phyloP scores from a whole-genome alignment of 176 grass and related monocot genomes.

The Aegilops bicornis region DNA sequence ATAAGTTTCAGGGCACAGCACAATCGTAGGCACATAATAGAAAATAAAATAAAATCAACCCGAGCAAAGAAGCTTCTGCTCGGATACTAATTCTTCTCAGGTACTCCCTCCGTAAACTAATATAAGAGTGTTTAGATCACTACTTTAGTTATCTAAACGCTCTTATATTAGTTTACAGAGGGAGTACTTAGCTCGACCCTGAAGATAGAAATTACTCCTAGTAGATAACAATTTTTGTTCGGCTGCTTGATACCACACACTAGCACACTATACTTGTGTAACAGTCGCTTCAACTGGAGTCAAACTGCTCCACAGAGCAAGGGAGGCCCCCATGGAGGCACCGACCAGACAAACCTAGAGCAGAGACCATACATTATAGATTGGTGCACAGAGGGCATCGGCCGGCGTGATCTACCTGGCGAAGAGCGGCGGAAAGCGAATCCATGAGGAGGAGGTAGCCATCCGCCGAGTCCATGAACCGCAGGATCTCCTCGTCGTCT shows the following conservation, averaged over 20 bases:
- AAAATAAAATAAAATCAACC: neutral
- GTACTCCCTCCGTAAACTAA: too few species aligned
- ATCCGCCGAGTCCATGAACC: conserved; percentile 53
- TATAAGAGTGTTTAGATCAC: too few species aligned
- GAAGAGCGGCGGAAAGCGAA: conserved; percentile 43
- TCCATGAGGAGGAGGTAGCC: conserved; percentile 49
- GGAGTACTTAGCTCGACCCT: neutral
- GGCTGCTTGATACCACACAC: too few species aligned
- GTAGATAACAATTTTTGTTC: too few species aligned
- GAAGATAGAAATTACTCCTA: neutral
- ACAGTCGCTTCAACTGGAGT: too few species aligned
- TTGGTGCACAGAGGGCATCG: neutral
- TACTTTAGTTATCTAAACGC: too few species aligned
- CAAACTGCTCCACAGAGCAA: too few species aligned
- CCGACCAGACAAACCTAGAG: too few species aligned
- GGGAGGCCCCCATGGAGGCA: too few species aligned
- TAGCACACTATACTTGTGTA: too few species aligned
- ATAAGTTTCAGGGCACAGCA: neutral
- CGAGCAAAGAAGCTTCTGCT: neutral
- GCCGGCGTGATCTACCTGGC: conserved; percentile 22
- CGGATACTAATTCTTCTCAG: neutral
- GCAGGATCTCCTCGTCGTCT: conserved; percentile 38
- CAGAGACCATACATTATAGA: neutral
- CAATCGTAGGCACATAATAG: neutral
- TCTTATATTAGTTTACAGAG: too few species aligned